Conservation (phyloP, 257 asterid genomes). For the Rauvolfia tetraphylla region DNA sequence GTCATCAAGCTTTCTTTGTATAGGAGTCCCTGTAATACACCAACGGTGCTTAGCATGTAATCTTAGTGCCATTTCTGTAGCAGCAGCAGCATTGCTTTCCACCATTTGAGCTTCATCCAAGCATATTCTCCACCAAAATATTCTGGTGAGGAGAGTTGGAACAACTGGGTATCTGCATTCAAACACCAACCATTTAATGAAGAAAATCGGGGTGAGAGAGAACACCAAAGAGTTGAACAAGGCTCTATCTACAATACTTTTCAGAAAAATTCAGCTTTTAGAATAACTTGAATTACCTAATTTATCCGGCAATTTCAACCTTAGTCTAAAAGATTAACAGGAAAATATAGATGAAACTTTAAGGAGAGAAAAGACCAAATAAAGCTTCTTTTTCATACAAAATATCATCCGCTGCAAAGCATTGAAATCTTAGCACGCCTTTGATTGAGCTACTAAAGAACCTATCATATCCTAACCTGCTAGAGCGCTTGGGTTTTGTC, state of each 20-base stretch:
- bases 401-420: not conserved
- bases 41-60: constrained; percentile 85
- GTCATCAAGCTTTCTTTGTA: constrained; percentile 90
- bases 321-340: not conserved
- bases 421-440: not conserved
- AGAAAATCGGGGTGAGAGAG: not conserved
- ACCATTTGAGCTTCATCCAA: constrained; percentile 99
- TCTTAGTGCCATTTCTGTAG: constrained; percentile 88
- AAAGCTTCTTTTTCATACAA: not conserved
- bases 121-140: constrained; percentile 98
- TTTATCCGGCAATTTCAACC: not conserved
- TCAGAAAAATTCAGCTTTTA: not conserved
- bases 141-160: constrained; percentile 91
- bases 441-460: not conserved
- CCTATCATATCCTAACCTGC: not conserved
- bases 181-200: constrained; percentile 5
- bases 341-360: not conserved
- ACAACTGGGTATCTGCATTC: constrained; percentile 76
- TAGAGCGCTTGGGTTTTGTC: not conserved
- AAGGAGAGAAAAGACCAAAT: not conserved
- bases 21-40: constrained; percentile 99
- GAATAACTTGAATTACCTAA: not conserved
- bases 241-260: not conserved
- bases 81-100: constrained; percentile 90
- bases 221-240: constrained; percentile 2